Base-by-base conservation (phyloP, 306 rosid species). In the Mimosa pudica region DNA sequence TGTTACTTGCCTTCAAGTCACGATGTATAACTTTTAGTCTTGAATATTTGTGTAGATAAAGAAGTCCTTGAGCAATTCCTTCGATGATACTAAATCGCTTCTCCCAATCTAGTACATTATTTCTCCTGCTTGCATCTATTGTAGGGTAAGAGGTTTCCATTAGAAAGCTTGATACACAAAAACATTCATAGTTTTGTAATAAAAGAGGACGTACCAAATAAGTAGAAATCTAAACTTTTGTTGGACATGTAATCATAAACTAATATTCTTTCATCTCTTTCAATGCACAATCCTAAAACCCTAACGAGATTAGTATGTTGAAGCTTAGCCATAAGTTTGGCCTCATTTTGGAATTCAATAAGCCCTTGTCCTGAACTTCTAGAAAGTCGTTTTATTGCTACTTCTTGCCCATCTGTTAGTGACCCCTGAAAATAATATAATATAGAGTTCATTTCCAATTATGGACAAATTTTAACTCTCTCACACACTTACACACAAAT, bases 11-110 rank as follows among this genome's bases (percentile, higher is more conserved):
- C 75, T 88, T 88, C 63, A 85, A 30, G 65, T 88, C 89, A 20
- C 81, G 77, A 42, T 84, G 90, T 68, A 87, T 82, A 66, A 87
- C 84, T 63, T 63, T 87, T 33, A 87, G 36, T 58, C 89, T 86
- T 6, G 88, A 88, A 65, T 83, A 83, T 32, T 71, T 78, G n/a
- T 85, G 86, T 1, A 82, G 73, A 81, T 87, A 87, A 14, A 80
- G 12, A 18, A 87, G 71, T 76, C 84, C 86, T 67, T 79, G 84
- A 70, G 88, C 78, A 78, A 79, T 54, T 51, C 85, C 89, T 71
- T 71, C 83, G 17, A 78, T 83, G 10, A 86, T 83, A 66, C 51
- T 38, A 55, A 77, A 68, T 7, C 85, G 81, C 44, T 82, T 87
- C 8, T 55, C 7, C 88, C 83, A 87, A 14, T 69, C 49, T 35